Conservation (phyloP, 2,329 filamentous ascomycete species). For the Curvularia eragrostidis region DNA sequence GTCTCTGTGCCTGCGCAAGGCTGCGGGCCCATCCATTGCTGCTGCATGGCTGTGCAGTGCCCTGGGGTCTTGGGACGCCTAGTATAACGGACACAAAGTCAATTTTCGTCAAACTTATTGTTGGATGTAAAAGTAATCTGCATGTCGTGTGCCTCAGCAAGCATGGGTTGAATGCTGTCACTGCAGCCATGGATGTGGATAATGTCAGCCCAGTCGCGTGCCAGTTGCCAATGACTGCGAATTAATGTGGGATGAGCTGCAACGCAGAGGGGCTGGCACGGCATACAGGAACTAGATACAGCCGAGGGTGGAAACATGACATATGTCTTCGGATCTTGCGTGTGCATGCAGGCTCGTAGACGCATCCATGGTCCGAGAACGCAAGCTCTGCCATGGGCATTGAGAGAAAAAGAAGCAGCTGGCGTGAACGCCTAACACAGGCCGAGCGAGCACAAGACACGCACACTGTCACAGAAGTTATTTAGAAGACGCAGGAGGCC, state of each 20-base stretch:
- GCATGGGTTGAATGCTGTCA: slow-evolving; percentile 15
- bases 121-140: neutral
- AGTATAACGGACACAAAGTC: neutral
- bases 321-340: slow-evolving; percentile 36
- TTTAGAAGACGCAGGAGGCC: neutral
- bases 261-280: slow-evolving; percentile 46
- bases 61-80: neutral
- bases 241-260: slow-evolving; percentile 33
- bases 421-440: neutral
- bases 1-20: slow-evolving; percentile 14
- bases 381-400: slow-evolving; percentile 10
- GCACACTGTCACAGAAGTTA: slow-evolving; percentile 3
- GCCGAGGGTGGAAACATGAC: slow-evolving; percentile 35
- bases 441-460: slow-evolving; percentile 9
- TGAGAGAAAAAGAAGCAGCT: slow-evolving; percentile 2
- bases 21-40: neutral
- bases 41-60: neutral
- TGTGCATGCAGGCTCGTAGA: slow-evolving; percentile 38
- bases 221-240: slow-evolving; percentile 33
- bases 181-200: slow-evolving; percentile 21
- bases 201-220: slow-evolving; percentile 27
- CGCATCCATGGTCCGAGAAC: slow-evolving; percentile 19
- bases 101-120: neutral
- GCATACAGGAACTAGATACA: slow-evolving; percentile 38
- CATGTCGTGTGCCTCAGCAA: neutral